Evolutionary conservation across 2,329 filamentous ascomycete genomes (phyloP), one percentile per base, ranked within the genome.

Genomic region (Chrysoporthe puriensis): DNA sequence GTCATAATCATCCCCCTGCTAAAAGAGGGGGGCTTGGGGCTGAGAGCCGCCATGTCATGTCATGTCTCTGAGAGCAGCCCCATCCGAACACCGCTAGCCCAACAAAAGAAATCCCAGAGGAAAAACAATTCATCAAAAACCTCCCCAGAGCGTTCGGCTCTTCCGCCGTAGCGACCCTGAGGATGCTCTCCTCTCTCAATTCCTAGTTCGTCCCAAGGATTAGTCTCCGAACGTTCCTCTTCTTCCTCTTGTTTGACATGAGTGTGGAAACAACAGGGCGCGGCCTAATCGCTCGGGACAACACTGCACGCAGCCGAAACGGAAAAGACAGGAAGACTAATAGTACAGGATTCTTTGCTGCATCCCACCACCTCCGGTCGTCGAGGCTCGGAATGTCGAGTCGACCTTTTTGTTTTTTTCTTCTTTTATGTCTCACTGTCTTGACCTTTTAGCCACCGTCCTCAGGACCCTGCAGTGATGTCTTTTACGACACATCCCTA

Each of bases 401-500:
- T 32, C 52, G 26, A 34, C 44, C 40, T 46, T 40, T 5, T 18
- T 58, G 43, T 44, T 59, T 59, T 59, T 26, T 64, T 44, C 54
- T 59, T 26, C 62, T 48, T 34, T 67, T 62, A 68, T 60, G 68
- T 70, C 68, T 70, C 68, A 63, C 66, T 70, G 66, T 70, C 44
- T 58, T 44, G 40, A 48, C 54, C 68, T 44, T 62, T 70, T 70
- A 68, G 68, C 68, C 61, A 52, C 66, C 66, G 54, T 68, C 50
- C 62, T 56, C 42, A 61, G 26, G n/a, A 46, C 59, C 57, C 59
- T 56, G 46, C 32, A 57, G 56, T 46, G 44, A 48, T 44, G 14
- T 61, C 32, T 46, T 68, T 70, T 70, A 70, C 48, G 68, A 66
- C 56, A 61, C 62, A 62, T 70, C 68, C 68, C 68, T 70, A 61